These are phyloP conservation scores for Emericellopsis cladophorae DNA, from an alignment of 2,329 filamentous ascomycete species.

Conservation along the genomic window DNA sequence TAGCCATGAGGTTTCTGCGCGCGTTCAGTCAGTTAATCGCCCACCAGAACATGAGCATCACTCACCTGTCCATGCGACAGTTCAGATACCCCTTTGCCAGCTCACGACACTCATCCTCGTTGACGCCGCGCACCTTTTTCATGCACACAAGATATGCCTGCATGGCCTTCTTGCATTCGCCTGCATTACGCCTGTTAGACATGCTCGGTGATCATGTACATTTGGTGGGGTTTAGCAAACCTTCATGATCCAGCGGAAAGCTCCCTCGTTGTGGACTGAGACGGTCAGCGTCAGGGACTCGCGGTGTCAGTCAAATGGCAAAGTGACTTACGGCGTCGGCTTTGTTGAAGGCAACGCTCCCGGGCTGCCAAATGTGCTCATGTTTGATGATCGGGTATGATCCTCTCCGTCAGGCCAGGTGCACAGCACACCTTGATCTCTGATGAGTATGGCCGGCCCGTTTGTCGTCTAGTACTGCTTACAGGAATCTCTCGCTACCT, in stretches of 20 bases:
- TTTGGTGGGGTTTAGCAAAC: constrained; percentile 14
- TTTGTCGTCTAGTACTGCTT: too few relatives aligned
- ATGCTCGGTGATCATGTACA: neutral
- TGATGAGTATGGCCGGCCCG: too few relatives aligned
- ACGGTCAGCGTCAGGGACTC: constrained; percentile 19
- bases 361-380: constrained; percentile 59
- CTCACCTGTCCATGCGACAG: constrained; percentile 90
- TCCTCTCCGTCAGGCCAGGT: neutral
- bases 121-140: constrained; percentile 70
- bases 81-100: constrained; percentile 80
- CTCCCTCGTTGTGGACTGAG: constrained; percentile 76
- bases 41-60: neutral
- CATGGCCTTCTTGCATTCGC: constrained; percentile 90
- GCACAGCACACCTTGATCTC: too few relatives aligned
- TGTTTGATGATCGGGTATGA: constrained; percentile 11
- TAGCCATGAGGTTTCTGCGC: constrained; percentile 81
- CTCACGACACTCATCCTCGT: constrained; percentile 73
- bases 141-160: constrained; percentile 75
- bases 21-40: neutral
- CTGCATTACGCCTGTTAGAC: constrained; percentile 25
- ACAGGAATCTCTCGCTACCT: too few relatives aligned
- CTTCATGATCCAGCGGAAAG: constrained; percentile 94
- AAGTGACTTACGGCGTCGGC: constrained; percentile 22
- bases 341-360: constrained; percentile 54
- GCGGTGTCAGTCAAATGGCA: constrained; percentile 36